Evolutionary conservation across 345 rosid genomes (phyloP).

Genomic region (Aquilaria malaccensis): DNA sequence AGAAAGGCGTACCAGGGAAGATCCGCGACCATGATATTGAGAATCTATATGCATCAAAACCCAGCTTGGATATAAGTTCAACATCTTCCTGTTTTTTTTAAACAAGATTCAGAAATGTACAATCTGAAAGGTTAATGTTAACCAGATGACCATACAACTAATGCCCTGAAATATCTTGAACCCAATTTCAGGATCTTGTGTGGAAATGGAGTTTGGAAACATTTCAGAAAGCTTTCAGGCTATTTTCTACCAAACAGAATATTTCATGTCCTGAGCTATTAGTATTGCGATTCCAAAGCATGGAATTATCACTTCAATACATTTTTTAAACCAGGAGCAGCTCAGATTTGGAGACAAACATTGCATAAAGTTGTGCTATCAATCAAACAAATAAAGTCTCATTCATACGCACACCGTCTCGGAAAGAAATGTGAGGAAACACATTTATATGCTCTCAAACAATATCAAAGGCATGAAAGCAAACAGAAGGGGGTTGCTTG

Average conservation of each 20-base stretch:
- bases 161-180: neutral
- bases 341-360: too few species aligned
- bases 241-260: neutral
- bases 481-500: neutral
- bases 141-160: neutral
- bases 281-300: too few species aligned
- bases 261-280: neutral
- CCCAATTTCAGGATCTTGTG: too few species aligned
- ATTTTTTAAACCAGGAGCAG: too few species aligned
- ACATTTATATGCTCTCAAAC: neutral
- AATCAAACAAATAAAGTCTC: neutral
- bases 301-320: too few species aligned
- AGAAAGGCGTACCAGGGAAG: constrained; percentile 54
- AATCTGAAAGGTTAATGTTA: constrained; percentile 6
- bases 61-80: constrained; percentile 56
- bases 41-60: constrained; percentile 83
- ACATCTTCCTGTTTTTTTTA: constrained; percentile 67
- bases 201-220: too few species aligned
- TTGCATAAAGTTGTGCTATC: neutral
- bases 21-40: constrained; percentile 95
- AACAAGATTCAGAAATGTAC: constrained; percentile 6
- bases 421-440: neutral
- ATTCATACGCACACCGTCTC: neutral
- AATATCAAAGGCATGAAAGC: constrained; percentile 1
- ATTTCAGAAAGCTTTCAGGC: neutral